Evolutionary conservation across 2,329 filamentous ascomycete species (phyloP), one percentile per base, ranked within the genome.

Genomic region (Thelonectria olida): DNA sequence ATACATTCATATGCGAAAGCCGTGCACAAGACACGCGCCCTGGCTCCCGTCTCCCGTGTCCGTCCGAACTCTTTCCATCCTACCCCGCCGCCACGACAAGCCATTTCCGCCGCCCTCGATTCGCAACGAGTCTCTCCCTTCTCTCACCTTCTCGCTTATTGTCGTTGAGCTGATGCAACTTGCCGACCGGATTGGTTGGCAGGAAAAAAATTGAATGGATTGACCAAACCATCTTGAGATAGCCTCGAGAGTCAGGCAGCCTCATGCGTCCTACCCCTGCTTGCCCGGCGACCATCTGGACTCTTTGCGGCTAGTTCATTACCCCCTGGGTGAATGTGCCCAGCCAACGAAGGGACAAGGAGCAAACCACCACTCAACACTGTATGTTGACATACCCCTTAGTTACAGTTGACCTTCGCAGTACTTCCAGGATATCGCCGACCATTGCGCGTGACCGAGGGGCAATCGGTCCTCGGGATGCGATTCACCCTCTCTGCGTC

Each of bases 361-460:
- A 10, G 22, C 25, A 48, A 48, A n/a, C n/a, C n/a, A n/a, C n/a
- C n/a, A n/a, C n/a, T n/a, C 57, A 31, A 31, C 47, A 45, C 51
- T 39, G 44, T 50, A 36, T 48, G 42, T 50, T 51, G 45, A 54
- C n/a, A 47, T 42, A 19, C 31, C 61, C 62, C 58, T 53, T 56
- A 23, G 20, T 47, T 51, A 56, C 57, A 19, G 9, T 27, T 27
- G 25, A 27, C 25, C 47, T 54, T 34, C 45, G 27, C 55, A 45
- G 48, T 19, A 22, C 52, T 56, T 27, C 12, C 34, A 13, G 36
- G n/a, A n/a, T n/a, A n/a, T 39, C 50, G 17, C 55, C 56, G 47
- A 28, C 50, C 59, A 50, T 68, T 50, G 58, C 58, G 62, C 60
- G 51, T 54, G 36, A 17, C 15, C n/a, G n/a, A n/a, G 3, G 12